Base-by-base conservation (phyloP, 306 rosid genomes). In the Prunus fruticosa region DNA sequence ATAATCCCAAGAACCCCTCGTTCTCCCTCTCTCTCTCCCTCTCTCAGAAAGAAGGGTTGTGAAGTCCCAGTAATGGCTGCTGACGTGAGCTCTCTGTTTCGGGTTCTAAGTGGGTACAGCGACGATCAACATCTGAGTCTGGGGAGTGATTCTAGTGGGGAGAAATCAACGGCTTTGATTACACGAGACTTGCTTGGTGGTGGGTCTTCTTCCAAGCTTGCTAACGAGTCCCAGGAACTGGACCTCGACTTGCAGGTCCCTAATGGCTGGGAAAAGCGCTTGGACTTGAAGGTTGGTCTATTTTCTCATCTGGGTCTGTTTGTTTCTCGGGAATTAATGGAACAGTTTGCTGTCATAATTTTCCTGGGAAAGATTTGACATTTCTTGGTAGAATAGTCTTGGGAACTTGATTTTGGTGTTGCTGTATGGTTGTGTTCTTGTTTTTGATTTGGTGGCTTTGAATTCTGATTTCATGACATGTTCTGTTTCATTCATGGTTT, bases 161-260 rank as follows among this genome's bases (percentile, higher is more conserved):
- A 88, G 69, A 88, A 91, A 84, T 64, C 98, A 13, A 78, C 97
- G 92, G 86, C 91, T 85, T 91, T 82, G 80, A 90, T 92, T 76
- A 96, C 98, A 25, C 73, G 89, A 13, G 98, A 96, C 84, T 73
- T 96, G 69, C 93, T 96, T 47, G 98, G 98, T 51, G 97, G 89
- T 54, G 96, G 91, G 38, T 88, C 95, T 56, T 50, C 86, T 30
- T 67, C 68, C 27, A 80, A 72, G 69, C 72, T 82, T 2, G 78
- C 78, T 3, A 50, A 43, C 62, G 97, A 91, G 57, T 82, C 97
- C 46, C 96, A 89, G 78, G 99, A 96, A 86, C 79, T 96, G 81
- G 99, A 92, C 96, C 99, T 96, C 75, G 99, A 96, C 50, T 84
- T 89, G 70, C 96, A 92, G 88, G 99, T 96, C 50, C 99, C 99